Conservation (phyloP, 2,329 filamentous ascomycete species). For the Aciculosporium take region DNA sequence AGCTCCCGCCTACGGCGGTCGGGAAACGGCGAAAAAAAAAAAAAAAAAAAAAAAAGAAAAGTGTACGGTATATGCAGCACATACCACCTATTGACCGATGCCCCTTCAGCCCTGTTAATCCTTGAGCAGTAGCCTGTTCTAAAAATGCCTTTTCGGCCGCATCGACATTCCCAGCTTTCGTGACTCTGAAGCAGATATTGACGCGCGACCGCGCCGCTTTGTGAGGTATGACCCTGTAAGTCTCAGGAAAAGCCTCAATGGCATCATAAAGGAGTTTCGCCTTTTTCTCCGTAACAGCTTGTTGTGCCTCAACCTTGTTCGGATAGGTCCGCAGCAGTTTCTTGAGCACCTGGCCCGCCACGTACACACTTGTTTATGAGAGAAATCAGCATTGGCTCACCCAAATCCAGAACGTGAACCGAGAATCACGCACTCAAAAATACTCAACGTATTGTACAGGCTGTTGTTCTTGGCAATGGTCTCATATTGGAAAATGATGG, state of each 20-base stretch:
- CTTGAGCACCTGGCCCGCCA: conserved; percentile 79
- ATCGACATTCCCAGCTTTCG: conserved; percentile 42
- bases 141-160: conserved; percentile 71
- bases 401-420: too few species aligned
- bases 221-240: conserved; percentile 64
- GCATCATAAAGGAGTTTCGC: conserved; percentile 35
- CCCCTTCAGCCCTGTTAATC: conserved; percentile 72
- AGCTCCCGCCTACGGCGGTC: too few species aligned
- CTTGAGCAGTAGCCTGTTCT: conserved; percentile 50
- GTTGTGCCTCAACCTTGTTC: conserved; percentile 61
- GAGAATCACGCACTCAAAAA: conserved; percentile 60
- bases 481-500: conserved; percentile 69
- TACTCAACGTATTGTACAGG: conserved; percentile 88
- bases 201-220: conserved; percentile 68
- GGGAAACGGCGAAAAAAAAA: too few species aligned
- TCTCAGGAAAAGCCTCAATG: neutral
- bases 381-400: too few species aligned
- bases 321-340: conserved; percentile 52
- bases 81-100: conserved; percentile 80
- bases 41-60: too few species aligned
- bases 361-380: conserved; percentile 54
- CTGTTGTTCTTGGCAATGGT: conserved; percentile 85
- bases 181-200: conserved; percentile 87
- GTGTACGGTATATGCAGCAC: neutral
- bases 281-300: conserved; percentile 60